phyloP scores from a whole-genome alignment of 768 basidiomycete genomes.

The Tricholoma sp. region DNA sequence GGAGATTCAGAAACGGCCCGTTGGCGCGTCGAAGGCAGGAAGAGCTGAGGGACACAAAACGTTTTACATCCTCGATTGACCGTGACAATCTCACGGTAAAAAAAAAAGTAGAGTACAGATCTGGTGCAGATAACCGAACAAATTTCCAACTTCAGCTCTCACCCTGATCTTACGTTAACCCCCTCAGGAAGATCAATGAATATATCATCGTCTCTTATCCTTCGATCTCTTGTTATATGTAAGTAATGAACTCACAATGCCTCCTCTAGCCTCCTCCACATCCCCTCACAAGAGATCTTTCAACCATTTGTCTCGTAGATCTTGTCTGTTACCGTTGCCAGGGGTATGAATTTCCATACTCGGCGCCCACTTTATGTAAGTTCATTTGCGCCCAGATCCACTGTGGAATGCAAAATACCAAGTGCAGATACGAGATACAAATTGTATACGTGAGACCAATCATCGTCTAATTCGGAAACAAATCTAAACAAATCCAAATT shows the following conservation, averaged over 20 bases:
- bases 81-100: constrained; percentile 16
- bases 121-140: not conserved
- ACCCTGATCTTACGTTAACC: not conserved
- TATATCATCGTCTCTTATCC: too few relatives aligned
- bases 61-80: constrained; percentile 10
- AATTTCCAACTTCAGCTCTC: not conserved
- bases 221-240: too few relatives aligned
- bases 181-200: not conserved
- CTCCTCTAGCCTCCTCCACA: too few relatives aligned
- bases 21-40: constrained; percentile 1
- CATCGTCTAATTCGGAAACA: too few relatives aligned
- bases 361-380: not conserved
- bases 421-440: too few relatives aligned
- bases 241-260: too few relatives aligned
- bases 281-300: not conserved
- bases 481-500: too few relatives aligned
- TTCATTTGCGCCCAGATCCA: too few relatives aligned
- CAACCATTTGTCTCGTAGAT: not conserved
- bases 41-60: constrained; percentile 11
- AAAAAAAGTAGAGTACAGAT: not conserved
- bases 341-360: not conserved
- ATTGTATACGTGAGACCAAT: too few relatives aligned
- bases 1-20: constrained; percentile 5
- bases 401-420: too few relatives aligned
- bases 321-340: not conserved